phyloP scores from a whole-genome alignment of 2,329 filamentous ascomycete genomes.

The Aspergillus jensenii region DNA sequence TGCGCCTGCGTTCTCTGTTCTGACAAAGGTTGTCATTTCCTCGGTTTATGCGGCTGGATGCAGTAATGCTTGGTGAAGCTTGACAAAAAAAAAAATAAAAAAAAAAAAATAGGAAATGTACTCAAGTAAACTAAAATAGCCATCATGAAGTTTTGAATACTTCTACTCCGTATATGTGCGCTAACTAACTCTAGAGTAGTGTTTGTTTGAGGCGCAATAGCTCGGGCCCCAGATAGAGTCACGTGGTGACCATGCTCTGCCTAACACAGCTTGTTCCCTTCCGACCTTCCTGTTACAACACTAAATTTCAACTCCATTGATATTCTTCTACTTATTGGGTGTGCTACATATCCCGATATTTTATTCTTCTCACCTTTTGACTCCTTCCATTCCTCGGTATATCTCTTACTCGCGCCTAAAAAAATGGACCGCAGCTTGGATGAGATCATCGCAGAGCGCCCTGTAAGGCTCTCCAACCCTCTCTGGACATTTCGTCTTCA shows the following conservation, averaged over 20 bases:
- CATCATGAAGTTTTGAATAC: not conserved
- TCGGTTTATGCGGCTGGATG: slow-evolving; percentile 4
- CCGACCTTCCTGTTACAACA: slow-evolving; percentile 4
- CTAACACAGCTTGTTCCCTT: not conserved
- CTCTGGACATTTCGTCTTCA: not conserved
- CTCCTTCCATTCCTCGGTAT: not conserved
- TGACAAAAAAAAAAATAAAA: not conserved
- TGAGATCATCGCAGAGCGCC: slow-evolving; percentile 63
- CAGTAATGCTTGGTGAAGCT: not conserved
- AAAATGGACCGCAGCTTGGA: slow-evolving; percentile 64
- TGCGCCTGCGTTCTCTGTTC: not conserved
- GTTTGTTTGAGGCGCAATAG: not conserved
- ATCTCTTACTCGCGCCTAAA: slow-evolving; percentile 17
- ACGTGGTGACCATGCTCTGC: slow-evolving; percentile 2
- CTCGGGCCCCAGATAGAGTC: not conserved
- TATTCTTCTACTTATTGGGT: not conserved
- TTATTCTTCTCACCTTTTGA: not conserved
- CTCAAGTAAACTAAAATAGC: not conserved
- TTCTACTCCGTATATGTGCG: not conserved
- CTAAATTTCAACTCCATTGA: slow-evolving; percentile 7
- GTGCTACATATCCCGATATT: not conserved
- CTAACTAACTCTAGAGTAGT: not conserved
- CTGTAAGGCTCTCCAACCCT: slow-evolving; percentile 43
- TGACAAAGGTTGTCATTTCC: not conserved
- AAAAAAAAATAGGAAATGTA: slow-evolving; percentile 1